Evolutionary conservation across 2,329 filamentous ascomycete genomes (phyloP), one percentile per base, ranked within the genome.

Genomic region (Akanthomyces muscarius): DNA sequence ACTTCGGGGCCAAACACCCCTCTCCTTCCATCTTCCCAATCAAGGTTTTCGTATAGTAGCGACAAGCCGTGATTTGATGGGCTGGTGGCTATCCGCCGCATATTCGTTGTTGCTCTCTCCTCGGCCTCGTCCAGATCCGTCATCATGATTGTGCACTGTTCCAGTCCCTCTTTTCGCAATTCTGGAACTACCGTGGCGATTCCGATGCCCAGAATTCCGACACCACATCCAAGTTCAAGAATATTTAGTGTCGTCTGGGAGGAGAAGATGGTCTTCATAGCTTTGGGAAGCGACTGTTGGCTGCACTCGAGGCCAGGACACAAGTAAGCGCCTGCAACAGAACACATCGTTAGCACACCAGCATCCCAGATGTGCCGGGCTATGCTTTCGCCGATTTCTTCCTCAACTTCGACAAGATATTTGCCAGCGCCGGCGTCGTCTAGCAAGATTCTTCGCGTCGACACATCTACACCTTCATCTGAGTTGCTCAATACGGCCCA

Each of bases 321-420:
- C 6, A 68, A 67, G 45, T 71, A 70, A 3, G 70, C 69, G 14
- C 70, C 71, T 5, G 70, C 71, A 33, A 77, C 68, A 47, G 71
- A 71, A 28, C 73, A 73, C 21, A 75, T 67, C 1, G 80, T 78
- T 6, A 82, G 74, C 11, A 86, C 73, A 0, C 84, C 84, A 1
- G 78, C 83, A 59, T 86, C 84, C 84, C 84, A 86, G 6, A 86
- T 75, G 64, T 86, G 83, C 3, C 83, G 78, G 0, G 83, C 83
- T 61, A 86, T 86, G 68, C 82, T 85, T 71, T 86, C 83, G 16
- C 83, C 83, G 11, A 86, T 79, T 59, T 85, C 82, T 64, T 86
- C 84, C 60, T 83, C 80, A 5, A 86, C 72, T 33, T 79, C 74
- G 8, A 84, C 65, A 11, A 66, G 67, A 0, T 70, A 52, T 18